Evolutionary conservation across 768 basidiomycete species (phyloP), one percentile per base, ranked within the genome.

Genomic region (Leucogyrophana mollusca): DNA sequence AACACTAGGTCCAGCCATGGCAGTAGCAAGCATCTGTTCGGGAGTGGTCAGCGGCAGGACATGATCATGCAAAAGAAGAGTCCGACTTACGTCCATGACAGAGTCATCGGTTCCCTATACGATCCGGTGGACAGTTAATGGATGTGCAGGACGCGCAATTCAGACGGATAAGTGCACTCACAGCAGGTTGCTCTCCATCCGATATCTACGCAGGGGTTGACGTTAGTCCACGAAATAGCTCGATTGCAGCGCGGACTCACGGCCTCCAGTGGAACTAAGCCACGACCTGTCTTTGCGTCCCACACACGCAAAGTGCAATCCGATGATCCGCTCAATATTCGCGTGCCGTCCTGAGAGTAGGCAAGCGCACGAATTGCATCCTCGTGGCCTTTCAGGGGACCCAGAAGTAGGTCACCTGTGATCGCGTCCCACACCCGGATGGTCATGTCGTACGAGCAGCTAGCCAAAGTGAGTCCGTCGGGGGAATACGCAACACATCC

Each of bases 371-470:
- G 17, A 18, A 40, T 38, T 33, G 22, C 16, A 2, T 23, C 40
- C 34, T 13, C 35, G 43, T 61, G 56, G 5, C 50, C 57, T 27
- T 43, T 14, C 5, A 58, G 32, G 3, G 56, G 53, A 4, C 49
- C 54, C 24, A 57, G 39, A 4, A 61, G 48, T 42, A 55, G 51
- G 45, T 74, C 72, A 45, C 77, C 77, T 37, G 59, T 58, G 53
- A 61, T 60, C 5, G 63, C 35, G 45, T 65, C 56, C 41, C 65
- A 68, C 39, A 66, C 45, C 45, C 65, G 60, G 23, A 64, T 49
- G 1, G 66, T 60, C 25, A 54, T 61, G 57, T 66, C 65, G 46
- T 57, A 61, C 18, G 65, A 50, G 39, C 32, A 37, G 7, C 47
- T 51, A 33, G 46, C 45, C 21, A 56, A 7, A 30, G 18, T 10